Conservation (phyloP, 345 rosid genomes). For the Sisymbrium irio region DNA sequence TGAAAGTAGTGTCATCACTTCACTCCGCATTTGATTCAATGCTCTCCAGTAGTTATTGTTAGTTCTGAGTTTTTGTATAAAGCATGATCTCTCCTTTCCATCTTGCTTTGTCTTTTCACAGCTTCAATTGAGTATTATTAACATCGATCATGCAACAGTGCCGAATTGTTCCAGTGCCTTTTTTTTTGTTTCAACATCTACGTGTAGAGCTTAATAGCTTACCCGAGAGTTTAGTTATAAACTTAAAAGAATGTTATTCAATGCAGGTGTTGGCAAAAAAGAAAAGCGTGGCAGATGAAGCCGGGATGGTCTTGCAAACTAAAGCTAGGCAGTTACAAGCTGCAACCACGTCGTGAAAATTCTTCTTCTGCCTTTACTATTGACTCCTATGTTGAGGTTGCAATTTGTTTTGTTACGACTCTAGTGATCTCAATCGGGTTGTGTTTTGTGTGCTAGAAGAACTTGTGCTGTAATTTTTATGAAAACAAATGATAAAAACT, state of each 20-base stretch:
- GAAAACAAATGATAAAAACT: background rate
- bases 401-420: background rate
- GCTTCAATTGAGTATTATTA: background rate
- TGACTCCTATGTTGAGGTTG: background rate
- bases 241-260: conserved; percentile 5
- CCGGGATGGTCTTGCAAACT: conserved; percentile 62
- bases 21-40: background rate
- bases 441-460: background rate
- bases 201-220: background rate
- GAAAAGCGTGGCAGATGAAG: conserved; percentile 87
- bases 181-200: background rate
- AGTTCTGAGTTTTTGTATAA: background rate
- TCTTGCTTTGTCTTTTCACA: background rate
- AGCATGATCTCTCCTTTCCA: background rate
- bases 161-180: background rate
- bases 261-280: conserved; percentile 86
- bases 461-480: background rate
- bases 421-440: background rate
- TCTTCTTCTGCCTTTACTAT: background rate
- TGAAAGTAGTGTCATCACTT: background rate
- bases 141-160: background rate
- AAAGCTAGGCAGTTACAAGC: conserved; percentile 65
- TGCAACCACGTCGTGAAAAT: conserved; percentile 28
- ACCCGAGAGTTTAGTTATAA: background rate
- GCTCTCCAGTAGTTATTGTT: background rate